Evolutionary conservation across 2,329 filamentous ascomycete species (phyloP).

Genomic region (Neofusicoccum sp.): DNA sequence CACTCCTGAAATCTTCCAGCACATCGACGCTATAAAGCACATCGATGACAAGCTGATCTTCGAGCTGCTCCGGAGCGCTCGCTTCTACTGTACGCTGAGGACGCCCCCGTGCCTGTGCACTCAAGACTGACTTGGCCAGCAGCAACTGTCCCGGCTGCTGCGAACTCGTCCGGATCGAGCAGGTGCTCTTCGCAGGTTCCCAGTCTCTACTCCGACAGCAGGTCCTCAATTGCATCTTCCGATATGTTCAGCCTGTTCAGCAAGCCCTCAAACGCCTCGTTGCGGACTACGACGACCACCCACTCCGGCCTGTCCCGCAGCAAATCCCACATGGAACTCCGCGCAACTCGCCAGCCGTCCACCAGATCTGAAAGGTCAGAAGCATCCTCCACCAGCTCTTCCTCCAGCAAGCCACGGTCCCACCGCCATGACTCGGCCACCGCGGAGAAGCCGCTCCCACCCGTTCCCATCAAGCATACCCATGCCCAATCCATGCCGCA

Average conservation of each 20-base stretch:
- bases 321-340: slow-evolving; percentile 4
- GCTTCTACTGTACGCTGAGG: slow-evolving; percentile 35
- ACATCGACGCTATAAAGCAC: slow-evolving; percentile 41
- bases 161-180: not conserved
- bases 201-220: slow-evolving; percentile 1
- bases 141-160: not conserved
- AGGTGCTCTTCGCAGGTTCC: not conserved
- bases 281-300: not conserved
- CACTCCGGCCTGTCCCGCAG: not conserved
- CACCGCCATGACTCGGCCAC: slow-evolving; percentile 8
- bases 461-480: slow-evolving; percentile 1
- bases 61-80: slow-evolving; percentile 36
- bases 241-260: slow-evolving; percentile 12
- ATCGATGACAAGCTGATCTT: slow-evolving; percentile 40
- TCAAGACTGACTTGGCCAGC: not conserved
- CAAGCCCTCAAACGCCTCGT: slow-evolving; percentile 2
- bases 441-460: slow-evolving; percentile 6
- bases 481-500: not conserved
- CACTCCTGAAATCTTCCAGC: slow-evolving; percentile 37
- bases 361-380: slow-evolving; percentile 4
- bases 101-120: not conserved
- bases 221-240: slow-evolving; percentile 1
- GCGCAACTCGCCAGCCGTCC: not conserved
- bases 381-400: not conserved
- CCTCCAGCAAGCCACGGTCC: not conserved